Evolutionary conservation across 495 filamentous ascomycete genomes (phyloP).

Genomic region (Gamarada debralockiae): DNA sequence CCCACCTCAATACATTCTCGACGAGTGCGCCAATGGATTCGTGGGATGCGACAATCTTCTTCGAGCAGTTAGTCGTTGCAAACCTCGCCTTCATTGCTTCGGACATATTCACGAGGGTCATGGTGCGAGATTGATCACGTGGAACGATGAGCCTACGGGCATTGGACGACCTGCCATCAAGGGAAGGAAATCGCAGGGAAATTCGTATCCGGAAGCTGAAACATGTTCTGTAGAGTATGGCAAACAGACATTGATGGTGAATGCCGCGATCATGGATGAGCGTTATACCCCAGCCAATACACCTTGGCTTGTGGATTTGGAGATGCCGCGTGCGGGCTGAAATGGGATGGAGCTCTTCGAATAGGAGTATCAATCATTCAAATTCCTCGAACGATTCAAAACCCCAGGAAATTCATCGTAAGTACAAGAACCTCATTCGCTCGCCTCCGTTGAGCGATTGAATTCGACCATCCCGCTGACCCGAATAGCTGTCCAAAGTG

Average conservation of each 20-base stretch:
- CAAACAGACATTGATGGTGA: conserved; percentile 66
- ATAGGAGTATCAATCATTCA: too few species aligned
- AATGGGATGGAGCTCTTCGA: too few species aligned
- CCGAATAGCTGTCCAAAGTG: too few species aligned
- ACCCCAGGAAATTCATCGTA: too few species aligned
- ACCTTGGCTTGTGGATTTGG: conserved; percentile 1
- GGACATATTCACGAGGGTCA: conserved; percentile 75
- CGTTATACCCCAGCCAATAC: conserved; percentile 3
- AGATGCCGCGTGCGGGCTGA: not conserved
- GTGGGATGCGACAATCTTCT: conserved; percentile 59
- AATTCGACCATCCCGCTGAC: too few species aligned
- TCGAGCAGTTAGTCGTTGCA: conserved; percentile 43
- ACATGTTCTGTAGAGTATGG: conserved; percentile 37
- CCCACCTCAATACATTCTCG: conserved; percentile 58
- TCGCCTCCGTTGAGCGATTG: too few species aligned
- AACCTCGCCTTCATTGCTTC: conserved; percentile 63
- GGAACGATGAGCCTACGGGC: conserved; percentile 39
- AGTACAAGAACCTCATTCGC: too few species aligned
- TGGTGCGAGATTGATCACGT: conserved; percentile 57
- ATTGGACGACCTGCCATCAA: conserved; percentile 32
- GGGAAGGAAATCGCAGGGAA: conserved; percentile 37
- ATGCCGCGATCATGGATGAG: conserved; percentile 52
- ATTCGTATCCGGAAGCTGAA: conserved; percentile 41
- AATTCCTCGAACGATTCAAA: too few species aligned
- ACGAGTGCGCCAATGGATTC: conserved; percentile 35